These are phyloP conservation scores for Dissoconium aciculare DNA, from an alignment of 2,329 filamentous ascomycete species.

Conservation along the genomic window DNA sequence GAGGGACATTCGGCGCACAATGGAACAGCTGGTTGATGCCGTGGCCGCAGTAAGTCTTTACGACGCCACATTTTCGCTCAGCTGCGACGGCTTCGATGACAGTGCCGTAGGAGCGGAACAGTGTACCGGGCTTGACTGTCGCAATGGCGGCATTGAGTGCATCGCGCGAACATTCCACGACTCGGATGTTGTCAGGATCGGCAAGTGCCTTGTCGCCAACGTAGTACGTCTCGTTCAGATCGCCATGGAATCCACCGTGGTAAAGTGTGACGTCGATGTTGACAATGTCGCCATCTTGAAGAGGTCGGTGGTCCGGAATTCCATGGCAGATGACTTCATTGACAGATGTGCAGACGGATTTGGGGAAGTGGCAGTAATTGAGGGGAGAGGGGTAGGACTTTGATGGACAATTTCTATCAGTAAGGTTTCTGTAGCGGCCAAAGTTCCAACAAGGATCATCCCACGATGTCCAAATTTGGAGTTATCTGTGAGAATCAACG, in stretches of 20 bases:
- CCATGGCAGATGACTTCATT: conserved; percentile 99
- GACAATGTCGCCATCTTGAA: conserved; percentile 86
- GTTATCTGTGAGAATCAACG: neutral
- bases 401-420: too few relatives aligned
- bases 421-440: too few relatives aligned
- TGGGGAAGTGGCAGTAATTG: conserved; percentile 93
- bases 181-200: conserved; percentile 72
- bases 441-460: too few relatives aligned
- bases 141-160: conserved; percentile 84
- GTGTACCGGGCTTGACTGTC: conserved; percentile 79
- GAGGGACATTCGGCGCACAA: conserved; percentile 81
- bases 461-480: neutral
- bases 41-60: conserved; percentile 92
- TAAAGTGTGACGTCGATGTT: conserved; percentile 95
- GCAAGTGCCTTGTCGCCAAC: conserved; percentile 75
- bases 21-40: conserved; percentile 92
- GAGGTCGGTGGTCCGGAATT: conserved; percentile 77
- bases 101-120: conserved; percentile 87
- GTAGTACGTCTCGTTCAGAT: conserved; percentile 98
- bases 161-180: conserved; percentile 80
- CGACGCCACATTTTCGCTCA: conserved; percentile 67
- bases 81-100: conserved; percentile 94
- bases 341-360: conserved; percentile 89
- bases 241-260: conserved; percentile 87
- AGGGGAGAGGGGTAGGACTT: conserved; percentile 89